These are phyloP conservation scores for Penstemon barbatus DNA, from an alignment of 257 asterid species.

Conservation along the genomic window DNA sequence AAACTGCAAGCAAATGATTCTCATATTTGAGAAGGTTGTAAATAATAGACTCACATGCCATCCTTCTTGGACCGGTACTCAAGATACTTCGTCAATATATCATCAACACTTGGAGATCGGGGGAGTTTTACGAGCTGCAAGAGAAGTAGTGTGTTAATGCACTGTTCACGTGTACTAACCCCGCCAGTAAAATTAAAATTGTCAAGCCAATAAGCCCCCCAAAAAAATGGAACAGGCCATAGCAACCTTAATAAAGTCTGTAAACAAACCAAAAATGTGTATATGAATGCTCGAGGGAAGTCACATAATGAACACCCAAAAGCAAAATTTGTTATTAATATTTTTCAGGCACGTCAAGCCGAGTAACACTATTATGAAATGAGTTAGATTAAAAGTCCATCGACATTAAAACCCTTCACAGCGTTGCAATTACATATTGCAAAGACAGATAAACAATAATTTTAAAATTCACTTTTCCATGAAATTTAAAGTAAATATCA, in stretches of 20 bases:
- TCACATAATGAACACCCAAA: slow-evolving; percentile 11
- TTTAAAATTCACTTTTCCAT: background rate
- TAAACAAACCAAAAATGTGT: background rate
- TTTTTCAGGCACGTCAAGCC: background rate
- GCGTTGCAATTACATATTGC: too few species aligned
- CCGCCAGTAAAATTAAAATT: slow-evolving; percentile 3
- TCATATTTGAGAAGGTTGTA: slow-evolving; percentile 23
- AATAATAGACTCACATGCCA: slow-evolving; percentile 63
- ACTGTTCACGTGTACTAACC: background rate
- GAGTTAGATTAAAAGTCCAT: background rate
- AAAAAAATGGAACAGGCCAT: slow-evolving; percentile 13
- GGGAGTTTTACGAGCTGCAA: slow-evolving; percentile 97
- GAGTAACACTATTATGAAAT: background rate
- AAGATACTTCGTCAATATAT: slow-evolving; percentile 72
- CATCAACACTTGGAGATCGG: slow-evolving; percentile 82
- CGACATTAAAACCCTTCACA: background rate
- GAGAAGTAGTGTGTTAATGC: slow-evolving; percentile 10
- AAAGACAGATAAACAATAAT: background rate
- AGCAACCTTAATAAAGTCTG: background rate
- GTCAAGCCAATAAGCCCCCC: slow-evolving; percentile 3
- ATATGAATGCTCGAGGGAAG: background rate
- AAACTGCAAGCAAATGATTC: background rate
- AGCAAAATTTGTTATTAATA: slow-evolving; percentile 4
- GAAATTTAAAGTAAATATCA: background rate
- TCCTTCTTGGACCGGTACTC: slow-evolving; percentile 83